Conservation (phyloP, 495 filamentous ascomycete genomes). For the Penicillium argentinense region DNA sequence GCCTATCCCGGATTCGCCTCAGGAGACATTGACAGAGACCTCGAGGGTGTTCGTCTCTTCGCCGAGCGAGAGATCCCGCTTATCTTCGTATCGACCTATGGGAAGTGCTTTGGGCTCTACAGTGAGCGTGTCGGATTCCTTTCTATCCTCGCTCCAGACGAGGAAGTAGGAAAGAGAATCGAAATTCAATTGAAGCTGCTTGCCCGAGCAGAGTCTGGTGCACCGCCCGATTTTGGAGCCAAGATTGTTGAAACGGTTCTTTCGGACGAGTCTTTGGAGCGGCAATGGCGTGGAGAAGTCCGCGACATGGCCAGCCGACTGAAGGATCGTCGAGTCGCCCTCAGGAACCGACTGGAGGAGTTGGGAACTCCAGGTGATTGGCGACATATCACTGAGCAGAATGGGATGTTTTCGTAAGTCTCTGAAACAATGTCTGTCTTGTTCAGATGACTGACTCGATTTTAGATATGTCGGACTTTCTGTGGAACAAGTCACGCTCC, state of each 20-base stretch:
- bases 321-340: conserved; percentile 5
- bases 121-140: conserved; percentile 18
- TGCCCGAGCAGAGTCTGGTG: conserved; percentile 11
- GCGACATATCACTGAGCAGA: conserved; percentile 17
- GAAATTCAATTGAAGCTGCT: conserved; percentile 10
- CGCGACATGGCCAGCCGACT: conserved; percentile 12
- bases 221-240: conserved; percentile 17
- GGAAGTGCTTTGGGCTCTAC: conserved; percentile 19
- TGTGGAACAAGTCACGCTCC: conserved; percentile 11
- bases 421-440: not conserved
- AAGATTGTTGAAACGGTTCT: conserved; percentile 15
- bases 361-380: conserved; percentile 16
- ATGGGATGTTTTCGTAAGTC: conserved; percentile 22
- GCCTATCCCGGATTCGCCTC: conserved; percentile 19
- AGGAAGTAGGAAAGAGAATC: conserved; percentile 8
- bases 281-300: conserved; percentile 13
- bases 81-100: conserved; percentile 17
- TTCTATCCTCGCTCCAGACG: conserved; percentile 7
- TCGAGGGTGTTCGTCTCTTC: conserved; percentile 11
- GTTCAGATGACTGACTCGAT: conserved; percentile 4
- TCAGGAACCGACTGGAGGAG: conserved; percentile 9
- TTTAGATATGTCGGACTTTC: conserved; percentile 17
- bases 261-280: conserved; percentile 7
- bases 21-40: conserved; percentile 15
- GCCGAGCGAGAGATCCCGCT: conserved; percentile 12